A percentile compares a stretch with the other conserved stretches of the same genome.
These are phyloP conservation scores for Aspergillus carbonarius DNA, from an alignment of 2,329 filamentous ascomycete genomes.

Conservation along the genomic window DNA sequence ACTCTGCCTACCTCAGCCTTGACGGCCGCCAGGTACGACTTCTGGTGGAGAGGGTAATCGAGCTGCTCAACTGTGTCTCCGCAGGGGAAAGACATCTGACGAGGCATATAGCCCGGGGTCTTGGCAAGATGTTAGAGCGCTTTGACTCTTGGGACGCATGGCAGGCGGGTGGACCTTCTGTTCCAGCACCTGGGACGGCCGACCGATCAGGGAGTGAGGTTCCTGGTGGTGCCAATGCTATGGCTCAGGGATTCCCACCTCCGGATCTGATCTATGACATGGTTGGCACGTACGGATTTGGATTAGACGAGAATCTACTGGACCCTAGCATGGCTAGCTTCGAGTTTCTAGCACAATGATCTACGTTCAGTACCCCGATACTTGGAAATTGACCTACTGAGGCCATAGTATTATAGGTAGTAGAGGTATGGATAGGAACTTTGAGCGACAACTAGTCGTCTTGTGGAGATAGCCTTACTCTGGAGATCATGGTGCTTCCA, in stretches of 20 bases:
- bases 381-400: not conserved
- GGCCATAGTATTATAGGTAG: not conserved
- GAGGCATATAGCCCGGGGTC: conserved; percentile 42
- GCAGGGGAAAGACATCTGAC: conserved; percentile 45
- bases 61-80: conserved; percentile 41
- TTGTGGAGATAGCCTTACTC: too few species aligned
- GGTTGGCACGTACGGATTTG: conserved; percentile 46
- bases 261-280: conserved; percentile 45
- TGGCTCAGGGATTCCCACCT: conserved; percentile 43
- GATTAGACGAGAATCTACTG: conserved; percentile 42
- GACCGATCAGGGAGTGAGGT: conserved; percentile 27
- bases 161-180: conserved; percentile 20
- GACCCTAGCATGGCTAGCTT: conserved; percentile 45
- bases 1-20: conserved; percentile 42
- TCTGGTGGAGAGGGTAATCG: conserved; percentile 41
- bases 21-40: conserved; percentile 40
- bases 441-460: not conserved
- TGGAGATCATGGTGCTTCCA: not conserved
- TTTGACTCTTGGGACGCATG: conserved; percentile 43
- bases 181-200: conserved; percentile 11
- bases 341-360: conserved; percentile 38
- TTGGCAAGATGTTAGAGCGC: conserved; percentile 44
- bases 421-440: not conserved
- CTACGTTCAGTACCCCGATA: not conserved
- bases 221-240: conserved; percentile 42